Base-by-base conservation (phyloP, 352 stramenopile species). In the Phytophthora citrophthora region DNA sequence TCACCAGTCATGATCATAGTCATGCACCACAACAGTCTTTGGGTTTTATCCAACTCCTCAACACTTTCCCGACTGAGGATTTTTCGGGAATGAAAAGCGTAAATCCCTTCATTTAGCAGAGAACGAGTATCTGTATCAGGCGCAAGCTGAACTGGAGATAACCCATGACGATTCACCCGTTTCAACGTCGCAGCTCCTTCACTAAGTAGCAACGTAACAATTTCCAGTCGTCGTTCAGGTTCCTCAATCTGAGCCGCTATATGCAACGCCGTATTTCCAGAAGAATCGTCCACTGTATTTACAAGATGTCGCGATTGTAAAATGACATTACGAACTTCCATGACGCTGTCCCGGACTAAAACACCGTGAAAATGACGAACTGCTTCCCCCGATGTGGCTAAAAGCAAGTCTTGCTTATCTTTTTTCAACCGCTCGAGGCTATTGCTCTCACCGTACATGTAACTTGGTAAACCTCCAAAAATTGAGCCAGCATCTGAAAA, bases 191-290 rank as follows among this genome's bases (percentile, higher is more conserved):
- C 54, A 0, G 83, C 81, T 4, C 83, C 83, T 54, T 92, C 81
- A 29, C 77, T 89, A 11, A 92, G 48, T 10, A 92, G 64, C 23
- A 90, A 16, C 2, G 54, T 62, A 0, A 80, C 5, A 32, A 89
- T 64, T 10, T 89, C 83, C 1, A 84, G 18, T 1, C 83, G 77
- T 1, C 76, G 73, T 32, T 74, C 70, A 6, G 51, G 18, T 20
- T 90, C 83, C 24, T 90, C 81, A 0, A 89, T 51, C 43, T 88
- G 81, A 1, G 73, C 61, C 11, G 58, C 83, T 5, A 88, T 68
- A 43, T 90, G 81, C 1, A 92, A 70, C 10, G 81, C 68, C 5
- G 83, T 83, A 61, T 89, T 87, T 7, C 83, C 83, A 7, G 79
- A 79, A 0, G 51, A 18, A 0, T 76, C 64, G 20, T 92, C 83